Evolutionary conservation across 1,139 yeast genomes (phyloP), one percentile per base, ranked within the genome.

Genomic region (Taphrina populina): DNA sequence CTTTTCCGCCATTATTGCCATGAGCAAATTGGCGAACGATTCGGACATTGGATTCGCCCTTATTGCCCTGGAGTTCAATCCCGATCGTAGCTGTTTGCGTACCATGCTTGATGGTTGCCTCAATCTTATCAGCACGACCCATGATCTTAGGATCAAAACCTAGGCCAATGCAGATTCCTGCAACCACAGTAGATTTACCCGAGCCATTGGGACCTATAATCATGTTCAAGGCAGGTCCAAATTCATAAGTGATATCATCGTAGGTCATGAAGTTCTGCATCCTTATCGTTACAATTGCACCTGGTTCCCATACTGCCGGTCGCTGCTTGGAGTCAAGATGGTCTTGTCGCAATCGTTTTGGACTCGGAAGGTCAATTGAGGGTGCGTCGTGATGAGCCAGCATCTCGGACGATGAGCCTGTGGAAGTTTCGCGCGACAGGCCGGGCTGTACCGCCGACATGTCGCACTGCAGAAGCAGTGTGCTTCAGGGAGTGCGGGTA

Each of bases 151-250:
- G 79, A 60, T 78, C 80, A 1, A 97, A 97, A 1, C 84, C 94
- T 13, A 94, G 72, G 0, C 96, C 96, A 36, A 94, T 73, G 68
- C 96, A 92, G 1, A 92, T 81, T 0, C 97, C 97, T 59, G 96
- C 88, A 4, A 92, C 95, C 63, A 92, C 79, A 0, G 98, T 88
- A 47, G 94, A 83, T 67, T 94, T 94, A 4, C 99, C 99, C 0
- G 96, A 82, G 35, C 99, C 99, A 67, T 94, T 94, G 4, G 98
- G 97, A 0, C 97, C 98, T 56, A 92, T 85, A 58, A 94, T 85
- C 87, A 94, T 81, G 67, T 94, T 94, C 66, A 94, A 74, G 2
- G 83, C 76, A 0, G 97, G 96, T 0, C 95, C 86, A 52, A 90
- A 76, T 41, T 76, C 74, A 68, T 88, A 90, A 66, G 85, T 92